These are phyloP conservation scores for Albifimbria verrucaria DNA, from an alignment of 2,329 filamentous ascomycete species.

Conservation along the genomic window DNA sequence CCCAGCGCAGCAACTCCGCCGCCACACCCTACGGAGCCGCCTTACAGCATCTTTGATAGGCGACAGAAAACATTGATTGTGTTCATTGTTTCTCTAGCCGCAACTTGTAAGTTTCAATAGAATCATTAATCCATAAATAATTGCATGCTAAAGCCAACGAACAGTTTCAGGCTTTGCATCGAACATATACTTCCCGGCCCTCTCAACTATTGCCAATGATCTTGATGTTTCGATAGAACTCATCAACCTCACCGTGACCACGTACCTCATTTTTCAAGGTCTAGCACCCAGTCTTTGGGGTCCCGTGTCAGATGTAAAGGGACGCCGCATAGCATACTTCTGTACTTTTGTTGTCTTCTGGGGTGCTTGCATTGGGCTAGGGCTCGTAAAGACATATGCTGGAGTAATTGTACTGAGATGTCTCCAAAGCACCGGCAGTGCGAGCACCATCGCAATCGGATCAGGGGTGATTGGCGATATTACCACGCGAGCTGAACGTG, in stretches of 20 bases:
- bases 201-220: background rate
- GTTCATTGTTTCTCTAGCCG: conserved; percentile 42
- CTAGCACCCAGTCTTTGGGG: conserved; percentile 5
- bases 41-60: conserved; percentile 48
- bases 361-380: background rate
- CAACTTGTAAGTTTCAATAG: conserved; percentile 49
- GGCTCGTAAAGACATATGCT: background rate
- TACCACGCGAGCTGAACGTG: background rate
- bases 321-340: conserved; percentile 4
- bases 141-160: conserved; percentile 4
- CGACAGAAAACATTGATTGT: conserved; percentile 47
- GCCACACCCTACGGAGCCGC: conserved; percentile 16
- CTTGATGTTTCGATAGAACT: conserved; percentile 3
- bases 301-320: conserved; percentile 3
- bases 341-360: background rate
- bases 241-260: conserved; percentile 10
- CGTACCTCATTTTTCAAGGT: conserved; percentile 6
- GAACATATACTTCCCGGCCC: conserved; percentile 25
- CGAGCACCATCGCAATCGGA: background rate
- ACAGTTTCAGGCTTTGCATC: conserved; percentile 38
- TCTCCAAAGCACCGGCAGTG: background rate
- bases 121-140: background rate
- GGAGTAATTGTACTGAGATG: background rate
- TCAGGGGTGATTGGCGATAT: background rate
- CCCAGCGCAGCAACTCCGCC: background rate